phyloP scores from a whole-genome alignment of 1,284 basidiomycete genomes.

The Tremellales sp. region DNA sequence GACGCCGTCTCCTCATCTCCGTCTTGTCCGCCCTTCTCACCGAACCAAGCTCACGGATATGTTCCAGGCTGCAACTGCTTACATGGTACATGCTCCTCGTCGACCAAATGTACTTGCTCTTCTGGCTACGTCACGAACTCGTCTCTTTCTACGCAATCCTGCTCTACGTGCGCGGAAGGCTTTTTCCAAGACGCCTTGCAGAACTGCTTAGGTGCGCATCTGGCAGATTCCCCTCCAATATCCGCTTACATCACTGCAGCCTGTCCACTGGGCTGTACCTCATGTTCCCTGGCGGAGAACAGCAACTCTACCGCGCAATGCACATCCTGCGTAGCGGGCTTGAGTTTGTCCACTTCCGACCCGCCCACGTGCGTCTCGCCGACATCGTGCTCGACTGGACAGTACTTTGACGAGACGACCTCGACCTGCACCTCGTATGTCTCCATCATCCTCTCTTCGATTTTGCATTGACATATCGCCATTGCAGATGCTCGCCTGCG shows the following conservation, averaged over 20 bases:
- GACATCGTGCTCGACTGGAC: slow-evolving; percentile 32
- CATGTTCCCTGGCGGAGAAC: slow-evolving; percentile 34
- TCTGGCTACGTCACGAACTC: slow-evolving; percentile 47
- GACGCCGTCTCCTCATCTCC: no score
- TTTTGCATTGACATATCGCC: neutral
- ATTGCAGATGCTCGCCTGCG: slow-evolving; percentile 39
- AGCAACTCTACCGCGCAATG: slow-evolving; percentile 25
- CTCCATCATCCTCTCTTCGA: neutral
- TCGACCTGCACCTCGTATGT: slow-evolving; percentile 35
- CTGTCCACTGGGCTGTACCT: slow-evolving; percentile 45
- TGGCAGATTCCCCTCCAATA: neutral
- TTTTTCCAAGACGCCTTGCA: slow-evolving; percentile 38
- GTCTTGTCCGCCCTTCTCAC: no score
- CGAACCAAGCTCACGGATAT: no score
- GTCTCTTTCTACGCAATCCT: slow-evolving; percentile 26
- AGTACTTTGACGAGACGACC: slow-evolving; percentile 35
- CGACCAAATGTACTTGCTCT: slow-evolving; percentile 44
- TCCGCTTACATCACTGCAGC: slow-evolving; percentile 24
- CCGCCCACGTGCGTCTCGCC: slow-evolving; percentile 34
- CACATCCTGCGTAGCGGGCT: slow-evolving; percentile 32
- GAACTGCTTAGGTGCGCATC: slow-evolving; percentile 44
- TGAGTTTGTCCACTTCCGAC: slow-evolving; percentile 22
- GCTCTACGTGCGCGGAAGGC: slow-evolving; percentile 45
- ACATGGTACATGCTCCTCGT: slow-evolving; percentile 44
- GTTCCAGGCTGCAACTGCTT: slow-evolving; percentile 47